These are phyloP conservation scores for Chalciporus chontae DNA, from an alignment of 768 basidiomycete genomes.

Conservation along the genomic window DNA sequence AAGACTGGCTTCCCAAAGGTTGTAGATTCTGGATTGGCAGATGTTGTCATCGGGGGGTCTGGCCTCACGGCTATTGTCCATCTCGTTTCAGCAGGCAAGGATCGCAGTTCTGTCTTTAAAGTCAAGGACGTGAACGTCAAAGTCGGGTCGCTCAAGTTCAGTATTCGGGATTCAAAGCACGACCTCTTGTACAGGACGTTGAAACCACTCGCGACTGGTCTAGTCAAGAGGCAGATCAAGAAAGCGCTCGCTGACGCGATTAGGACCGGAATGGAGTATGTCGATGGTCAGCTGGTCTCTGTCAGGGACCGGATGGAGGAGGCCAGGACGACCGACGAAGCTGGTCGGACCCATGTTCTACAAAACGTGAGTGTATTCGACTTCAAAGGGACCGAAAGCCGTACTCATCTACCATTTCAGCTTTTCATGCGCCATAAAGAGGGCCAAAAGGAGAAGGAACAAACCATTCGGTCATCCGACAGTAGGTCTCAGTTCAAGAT, in stretches of 20 bases:
- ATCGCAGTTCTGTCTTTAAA: constrained; percentile 67
- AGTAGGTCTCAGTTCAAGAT: constrained; percentile 75
- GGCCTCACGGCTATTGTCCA: constrained; percentile 71
- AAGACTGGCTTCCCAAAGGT: constrained; percentile 82
- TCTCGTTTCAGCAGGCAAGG: constrained; percentile 58
- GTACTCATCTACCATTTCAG: constrained; percentile 26
- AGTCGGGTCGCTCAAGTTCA: constrained; percentile 84
- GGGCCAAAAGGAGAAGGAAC: constrained; percentile 27
- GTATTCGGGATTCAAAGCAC: constrained; percentile 89
- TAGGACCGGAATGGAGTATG: constrained; percentile 76
- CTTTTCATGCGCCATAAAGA: constrained; percentile 60
- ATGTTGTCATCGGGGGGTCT: constrained; percentile 78
- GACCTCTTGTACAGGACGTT: constrained; percentile 85
- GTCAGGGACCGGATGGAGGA: constrained; percentile 78
- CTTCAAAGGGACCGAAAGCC: neutral
- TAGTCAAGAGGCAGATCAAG: constrained; percentile 74
- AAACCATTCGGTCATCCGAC: constrained; percentile 34
- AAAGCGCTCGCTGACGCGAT: constrained; percentile 65
- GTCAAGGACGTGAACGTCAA: constrained; percentile 73
- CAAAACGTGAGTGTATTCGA: constrained; percentile 45
- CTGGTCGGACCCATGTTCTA: constrained; percentile 47
- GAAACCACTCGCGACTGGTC: constrained; percentile 69
- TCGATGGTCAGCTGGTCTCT: constrained; percentile 86
- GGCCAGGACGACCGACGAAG: constrained; percentile 43
- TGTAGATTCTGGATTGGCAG: constrained; percentile 79